Conservation (phyloP, 2,329 filamentous ascomycete genomes). For the Cladosporium austrohemisphaericum region DNA sequence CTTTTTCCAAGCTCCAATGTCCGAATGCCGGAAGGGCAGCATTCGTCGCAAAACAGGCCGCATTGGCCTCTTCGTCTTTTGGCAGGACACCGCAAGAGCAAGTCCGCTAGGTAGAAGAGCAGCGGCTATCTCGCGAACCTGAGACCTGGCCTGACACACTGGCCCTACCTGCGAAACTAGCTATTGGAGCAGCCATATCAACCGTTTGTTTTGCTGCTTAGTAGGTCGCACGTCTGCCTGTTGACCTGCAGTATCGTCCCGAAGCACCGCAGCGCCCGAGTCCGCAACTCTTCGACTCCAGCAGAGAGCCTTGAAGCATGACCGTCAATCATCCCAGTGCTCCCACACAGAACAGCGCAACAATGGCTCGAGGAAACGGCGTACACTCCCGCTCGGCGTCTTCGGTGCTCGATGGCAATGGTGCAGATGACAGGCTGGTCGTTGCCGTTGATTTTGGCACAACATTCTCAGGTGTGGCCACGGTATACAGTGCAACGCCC, state of each 20-base stretch:
- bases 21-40: neutral
- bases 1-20: neutral
- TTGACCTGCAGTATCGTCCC: neutral
- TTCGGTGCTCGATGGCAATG: neutral
- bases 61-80: neutral
- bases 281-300: neutral
- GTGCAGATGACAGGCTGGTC: constrained; percentile 58
- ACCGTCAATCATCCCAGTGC: constrained; percentile 6
- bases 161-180: constrained; percentile 2
- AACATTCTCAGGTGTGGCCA: constrained; percentile 70
- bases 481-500: constrained; percentile 50
- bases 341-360: neutral
- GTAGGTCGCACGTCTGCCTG: neutral
- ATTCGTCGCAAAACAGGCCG: neutral
- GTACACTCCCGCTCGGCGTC: neutral
- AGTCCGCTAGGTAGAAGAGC: neutral
- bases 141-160: constrained; percentile 5
- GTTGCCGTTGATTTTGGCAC: constrained; percentile 81
- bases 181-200: neutral
- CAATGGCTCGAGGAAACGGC: neutral
- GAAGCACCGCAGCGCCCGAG: neutral
- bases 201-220: constrained; percentile 7
- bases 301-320: constrained; percentile 6
- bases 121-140: neutral
- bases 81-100: neutral